A percentile compares a stretch with the other conserved stretches of the same genome.
These are phyloP conservation scores for Mycena kentingensis DNA, from an alignment of 768 basidiomycete genomes.

Conservation along the genomic window DNA sequence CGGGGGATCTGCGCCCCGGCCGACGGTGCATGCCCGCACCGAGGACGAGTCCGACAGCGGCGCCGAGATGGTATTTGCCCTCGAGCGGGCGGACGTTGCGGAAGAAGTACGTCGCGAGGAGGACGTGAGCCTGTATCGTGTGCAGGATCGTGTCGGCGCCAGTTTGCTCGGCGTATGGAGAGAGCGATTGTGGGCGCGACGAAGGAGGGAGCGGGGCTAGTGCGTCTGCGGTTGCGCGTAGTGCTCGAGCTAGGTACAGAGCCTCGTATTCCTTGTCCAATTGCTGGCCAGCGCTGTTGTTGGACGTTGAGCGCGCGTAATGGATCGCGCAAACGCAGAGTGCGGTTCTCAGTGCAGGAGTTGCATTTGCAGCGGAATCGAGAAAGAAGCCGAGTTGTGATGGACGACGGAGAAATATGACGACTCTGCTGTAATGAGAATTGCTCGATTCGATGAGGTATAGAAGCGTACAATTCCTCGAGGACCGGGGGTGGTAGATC, in stretches of 20 bases:
- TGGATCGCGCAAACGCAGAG: constrained; percentile 16
- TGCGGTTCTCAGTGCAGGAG: not conserved
- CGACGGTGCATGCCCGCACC: constrained; percentile 30
- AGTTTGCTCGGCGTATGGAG: constrained; percentile 5
- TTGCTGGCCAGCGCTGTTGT: no score
- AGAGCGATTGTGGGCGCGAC: not conserved
- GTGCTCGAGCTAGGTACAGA: constrained; percentile 7
- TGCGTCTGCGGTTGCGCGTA: not conserved
- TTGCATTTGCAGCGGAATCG: constrained; percentile 34
- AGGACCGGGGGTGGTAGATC: no score
- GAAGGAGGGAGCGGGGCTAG: not conserved
- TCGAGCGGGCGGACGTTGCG: constrained; percentile 41
- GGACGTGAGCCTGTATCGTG: constrained; percentile 39
- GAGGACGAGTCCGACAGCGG: constrained; percentile 34
- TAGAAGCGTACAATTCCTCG: no score
- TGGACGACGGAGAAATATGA: not conserved
- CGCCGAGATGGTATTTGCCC: constrained; percentile 42
- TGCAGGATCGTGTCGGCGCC: constrained; percentile 35
- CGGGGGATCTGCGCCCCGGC: constrained; percentile 32
- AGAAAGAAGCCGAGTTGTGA: constrained; percentile 50
- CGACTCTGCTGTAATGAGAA: not conserved
- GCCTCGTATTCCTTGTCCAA: not conserved
- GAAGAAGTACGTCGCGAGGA: constrained; percentile 47
- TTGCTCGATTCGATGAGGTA: no score
- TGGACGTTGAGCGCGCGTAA: constrained; percentile 1